Conservation (phyloP, 2,329 filamentous ascomycete genomes). For the Stenocarpella maydis region DNA sequence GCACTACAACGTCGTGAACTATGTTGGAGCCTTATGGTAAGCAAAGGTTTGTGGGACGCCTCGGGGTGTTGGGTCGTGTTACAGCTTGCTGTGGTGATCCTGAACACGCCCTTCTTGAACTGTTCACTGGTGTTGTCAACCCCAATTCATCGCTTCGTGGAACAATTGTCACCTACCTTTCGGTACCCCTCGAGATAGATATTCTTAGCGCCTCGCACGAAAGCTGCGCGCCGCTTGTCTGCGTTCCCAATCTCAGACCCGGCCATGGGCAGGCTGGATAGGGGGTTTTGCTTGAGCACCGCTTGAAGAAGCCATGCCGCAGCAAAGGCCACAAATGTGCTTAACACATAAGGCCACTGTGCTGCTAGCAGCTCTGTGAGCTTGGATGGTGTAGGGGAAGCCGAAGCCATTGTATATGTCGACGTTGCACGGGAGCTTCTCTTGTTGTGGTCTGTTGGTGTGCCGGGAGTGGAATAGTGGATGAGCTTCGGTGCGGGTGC, state of each 20-base stretch:
- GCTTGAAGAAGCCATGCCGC: conserved; percentile 28
- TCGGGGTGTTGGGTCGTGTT: neutral
- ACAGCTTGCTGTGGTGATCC: conserved; percentile 29
- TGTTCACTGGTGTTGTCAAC: neutral
- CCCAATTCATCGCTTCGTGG: neutral
- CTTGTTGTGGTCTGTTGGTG: neutral
- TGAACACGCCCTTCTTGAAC: conserved; percentile 32
- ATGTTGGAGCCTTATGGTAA: neutral
- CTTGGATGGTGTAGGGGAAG: conserved; percentile 15
- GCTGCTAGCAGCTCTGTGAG: conserved; percentile 6
- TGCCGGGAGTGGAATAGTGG: neutral
- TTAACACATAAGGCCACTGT: conserved; percentile 27
- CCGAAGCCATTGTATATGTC: conserved; percentile 13
- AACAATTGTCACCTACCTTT: conserved; percentile 36
- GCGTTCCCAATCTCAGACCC: conserved; percentile 41
- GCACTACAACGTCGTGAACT: conserved; percentile 26
- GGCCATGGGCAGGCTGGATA: conserved; percentile 40
- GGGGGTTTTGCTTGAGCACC: conserved; percentile 33
- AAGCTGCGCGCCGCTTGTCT: conserved; percentile 42
- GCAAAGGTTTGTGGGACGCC: neutral
- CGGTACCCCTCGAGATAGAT: conserved; percentile 44
- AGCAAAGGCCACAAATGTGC: conserved; percentile 24
- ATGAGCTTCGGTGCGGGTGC: neutral
- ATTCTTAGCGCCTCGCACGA: conserved; percentile 37
- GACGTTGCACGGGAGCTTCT: neutral